Base-by-base conservation (phyloP, 352 stramenopile genomes). In the Globisporangium spiculum region DNA sequence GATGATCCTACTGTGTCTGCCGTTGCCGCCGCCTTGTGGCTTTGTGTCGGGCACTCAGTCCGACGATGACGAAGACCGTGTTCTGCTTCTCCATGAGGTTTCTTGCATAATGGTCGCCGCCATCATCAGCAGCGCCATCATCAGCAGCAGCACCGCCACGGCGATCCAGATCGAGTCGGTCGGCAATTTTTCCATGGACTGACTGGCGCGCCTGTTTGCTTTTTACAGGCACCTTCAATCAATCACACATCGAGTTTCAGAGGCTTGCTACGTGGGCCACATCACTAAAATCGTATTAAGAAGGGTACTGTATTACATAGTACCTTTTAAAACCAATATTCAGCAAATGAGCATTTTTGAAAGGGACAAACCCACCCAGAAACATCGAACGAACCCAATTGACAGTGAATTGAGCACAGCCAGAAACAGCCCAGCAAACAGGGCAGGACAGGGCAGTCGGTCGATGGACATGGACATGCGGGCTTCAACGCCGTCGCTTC, bases 131-230 rank as follows among this genome's bases (percentile, higher is more conserved):
- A 32, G 30, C 30, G 4, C 30, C 30, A 7, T 32, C 30, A 41
- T 41, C 1, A 41, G 0, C 9, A 41, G 34, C 38, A 46, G 1
- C n/a, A 0, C 27, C 52, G 26, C 24, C 26, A 32, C 34, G 1
- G 30, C 26, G 20, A 30, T 61, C 44, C 55, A 61, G 55, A 61
- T 61, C 55, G 55, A 61, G 55, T 61, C 55, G 20, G 55, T 61
- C 54, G 7, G 18, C 54, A 14, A 12, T 59, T 32, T 32, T 59
- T 59, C 26, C 26, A 38, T 32, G 26, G 14, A 59, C 26, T 27
- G 32, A 38, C 32, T 54, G 36, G 36, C 20, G 20, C 46, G 46
- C 20, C 46, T 54, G 18, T 54, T 54, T 54, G 46, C 20, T 14
- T 26, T 22, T 54, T 48, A 0, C 16, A 12, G 16, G 41, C 18